Conservation (phyloP, 495 filamentous ascomycete genomes). For the Aspergillus saccharolyticus region DNA sequence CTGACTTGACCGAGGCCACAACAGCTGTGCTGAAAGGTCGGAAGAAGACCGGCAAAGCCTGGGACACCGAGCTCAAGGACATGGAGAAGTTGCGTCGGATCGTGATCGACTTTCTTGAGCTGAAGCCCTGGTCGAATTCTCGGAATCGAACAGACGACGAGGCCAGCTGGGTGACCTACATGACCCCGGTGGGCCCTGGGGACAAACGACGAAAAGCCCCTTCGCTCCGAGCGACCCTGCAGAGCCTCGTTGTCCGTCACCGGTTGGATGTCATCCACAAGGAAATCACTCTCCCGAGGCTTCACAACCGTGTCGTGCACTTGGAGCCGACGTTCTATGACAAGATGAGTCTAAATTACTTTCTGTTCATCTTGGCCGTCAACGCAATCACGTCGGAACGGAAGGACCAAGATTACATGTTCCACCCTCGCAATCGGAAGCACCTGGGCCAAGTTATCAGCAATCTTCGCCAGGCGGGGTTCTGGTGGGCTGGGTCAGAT, state of each 20-base stretch:
- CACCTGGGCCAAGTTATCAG: constrained; percentile 60
- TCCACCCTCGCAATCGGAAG: constrained; percentile 65
- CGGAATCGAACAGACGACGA: constrained; percentile 35
- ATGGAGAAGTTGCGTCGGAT: constrained; percentile 69
- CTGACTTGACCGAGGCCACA: constrained; percentile 29
- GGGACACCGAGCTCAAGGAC: constrained; percentile 60
- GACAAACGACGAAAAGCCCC: constrained; percentile 50
- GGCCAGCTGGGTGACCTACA: constrained; percentile 67
- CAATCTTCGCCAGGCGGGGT: constrained; percentile 82
- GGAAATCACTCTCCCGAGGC: constrained; percentile 60
- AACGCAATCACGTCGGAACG: constrained; percentile 90
- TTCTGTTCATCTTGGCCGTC: constrained; percentile 71
- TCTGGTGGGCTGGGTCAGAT: constrained; percentile 82
- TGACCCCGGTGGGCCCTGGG: constrained; percentile 58
- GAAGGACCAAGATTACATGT: constrained; percentile 80
- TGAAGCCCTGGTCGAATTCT: constrained; percentile 69
- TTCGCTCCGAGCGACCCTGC: constrained; percentile 64
- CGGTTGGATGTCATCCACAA: constrained; percentile 60
- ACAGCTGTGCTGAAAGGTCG: constrained; percentile 29
- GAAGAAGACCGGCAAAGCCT: constrained; percentile 33
- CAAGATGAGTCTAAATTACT: constrained; percentile 76
- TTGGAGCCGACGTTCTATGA: constrained; percentile 82
- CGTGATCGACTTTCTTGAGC: constrained; percentile 62
- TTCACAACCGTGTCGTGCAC: constrained; percentile 66
- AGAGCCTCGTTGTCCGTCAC: constrained; percentile 79